These are phyloP conservation scores for Trichoderma sp. DNA, from an alignment of 2,329 filamentous ascomycete species.

Conservation along the genomic window DNA sequence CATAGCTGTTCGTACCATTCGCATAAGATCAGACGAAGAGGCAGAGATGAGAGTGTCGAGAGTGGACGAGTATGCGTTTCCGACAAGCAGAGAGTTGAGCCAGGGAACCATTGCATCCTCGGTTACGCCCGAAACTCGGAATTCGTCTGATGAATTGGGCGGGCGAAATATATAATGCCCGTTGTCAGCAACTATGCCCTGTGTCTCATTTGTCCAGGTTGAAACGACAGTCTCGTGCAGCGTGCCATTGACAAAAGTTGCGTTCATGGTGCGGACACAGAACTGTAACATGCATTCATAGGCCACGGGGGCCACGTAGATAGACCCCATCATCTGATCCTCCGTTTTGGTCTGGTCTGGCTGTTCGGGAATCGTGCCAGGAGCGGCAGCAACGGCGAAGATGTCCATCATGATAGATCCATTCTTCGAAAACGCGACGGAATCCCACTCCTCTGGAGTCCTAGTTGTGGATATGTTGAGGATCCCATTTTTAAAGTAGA, in stretches of 20 bases:
- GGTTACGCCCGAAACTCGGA: not conserved
- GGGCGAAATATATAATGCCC: not conserved
- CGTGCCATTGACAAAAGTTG: not conserved
- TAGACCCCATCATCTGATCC: not conserved
- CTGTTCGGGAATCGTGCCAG: not conserved
- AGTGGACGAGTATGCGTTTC: not conserved
- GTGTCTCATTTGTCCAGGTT: not conserved
- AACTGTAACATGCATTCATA: constrained; percentile 12
- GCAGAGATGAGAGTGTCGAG: not conserved
- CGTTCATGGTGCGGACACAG: constrained; percentile 7
- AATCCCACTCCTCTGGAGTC: not conserved
- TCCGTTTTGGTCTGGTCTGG: not conserved
- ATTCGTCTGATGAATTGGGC: not conserved
- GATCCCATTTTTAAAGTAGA: not conserved
- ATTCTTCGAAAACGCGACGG: not conserved
- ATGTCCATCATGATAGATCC: not conserved
- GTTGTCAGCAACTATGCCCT: not conserved
- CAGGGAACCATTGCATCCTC: not conserved
- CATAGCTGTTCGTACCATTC: not conserved
- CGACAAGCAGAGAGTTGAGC: not conserved
- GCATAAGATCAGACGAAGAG: not conserved
- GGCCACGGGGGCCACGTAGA: not conserved
- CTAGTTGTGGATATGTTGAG: not conserved
- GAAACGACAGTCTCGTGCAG: not conserved
- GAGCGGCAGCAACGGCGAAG: not conserved